Base-by-base conservation (phyloP, 2,329 filamentous ascomycete species). In the Trichoderma polysporum region DNA sequence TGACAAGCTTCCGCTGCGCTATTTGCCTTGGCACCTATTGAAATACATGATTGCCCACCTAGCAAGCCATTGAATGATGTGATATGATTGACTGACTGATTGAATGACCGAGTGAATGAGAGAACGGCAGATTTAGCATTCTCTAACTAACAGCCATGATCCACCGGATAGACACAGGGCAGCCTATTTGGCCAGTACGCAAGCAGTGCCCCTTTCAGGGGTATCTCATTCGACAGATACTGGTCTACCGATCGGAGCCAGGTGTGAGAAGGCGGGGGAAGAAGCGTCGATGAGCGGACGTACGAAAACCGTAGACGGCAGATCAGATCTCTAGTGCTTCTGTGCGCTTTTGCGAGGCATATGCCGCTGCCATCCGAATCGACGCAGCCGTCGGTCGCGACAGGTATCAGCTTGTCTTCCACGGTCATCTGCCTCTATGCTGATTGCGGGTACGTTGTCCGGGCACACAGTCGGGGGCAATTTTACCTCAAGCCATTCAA, bases 11-110 rank as follows among this genome's bases (percentile, higher is more conserved):
- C 52, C 53, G 29, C 33, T 29, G 22, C 56, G 29, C 64, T 61
- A 61, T 56, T 53, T 47, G 47, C 33, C 64, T 61, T 61, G 56
- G 64, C 49, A 58, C 25, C 25, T 65, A 65, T 53, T 66, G 57
- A 61, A 57, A 56, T 27, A 61, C 53, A 65, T 37, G 45, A 54
- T 61, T 33, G 56, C 56, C 54, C 57, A 60, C 22, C 47, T 66
- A 53, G 27, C 64, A 54, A 39, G 64, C 37, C 49, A 66, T 65
- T 65, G 62, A 65, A 56, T 57, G 52, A 56, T 61, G 58, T 50
- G 58, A 61, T 61, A 45, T 17, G 22, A 31, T 52, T 39, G 33
- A 56, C 45, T 52, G 27, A 53, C 50, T 53, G 60, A 35, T 45
- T 35, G 31, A 39, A 37, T 39, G 29, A 25, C n/a, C n/a, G 15